These are phyloP conservation scores for Phytophthora syringae DNA, from an alignment of 352 stramenopile genomes.

Conservation along the genomic window DNA sequence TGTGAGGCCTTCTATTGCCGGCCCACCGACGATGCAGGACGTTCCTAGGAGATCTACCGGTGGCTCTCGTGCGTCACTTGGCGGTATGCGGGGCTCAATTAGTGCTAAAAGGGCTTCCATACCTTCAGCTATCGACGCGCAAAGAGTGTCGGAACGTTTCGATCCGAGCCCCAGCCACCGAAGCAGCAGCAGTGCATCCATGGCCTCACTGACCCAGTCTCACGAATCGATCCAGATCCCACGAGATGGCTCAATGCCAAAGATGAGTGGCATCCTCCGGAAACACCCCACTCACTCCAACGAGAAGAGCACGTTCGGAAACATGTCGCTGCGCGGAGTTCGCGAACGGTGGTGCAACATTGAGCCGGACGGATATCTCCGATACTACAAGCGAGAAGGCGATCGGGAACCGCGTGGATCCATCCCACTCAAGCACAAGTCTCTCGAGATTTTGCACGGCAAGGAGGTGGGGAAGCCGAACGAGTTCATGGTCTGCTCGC, in stretches of 20 bases:
- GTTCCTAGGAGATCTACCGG: slow-evolving; percentile 26
- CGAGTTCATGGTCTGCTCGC: slow-evolving; percentile 82
- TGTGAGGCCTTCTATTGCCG: slow-evolving; percentile 42
- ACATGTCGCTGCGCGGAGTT: slow-evolving; percentile 80
- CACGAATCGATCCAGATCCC: slow-evolving; percentile 54
- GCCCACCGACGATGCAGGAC: slow-evolving; percentile 30
- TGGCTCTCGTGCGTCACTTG: slow-evolving; percentile 46
- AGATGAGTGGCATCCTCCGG: slow-evolving; percentile 61
- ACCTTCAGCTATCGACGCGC: slow-evolving; percentile 8
- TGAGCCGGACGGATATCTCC: slow-evolving; percentile 63
- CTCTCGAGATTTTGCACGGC: slow-evolving; percentile 75
- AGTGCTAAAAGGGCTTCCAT: slow-evolving; percentile 26
- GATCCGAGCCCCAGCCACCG: slow-evolving; percentile 37
- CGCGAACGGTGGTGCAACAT: slow-evolving; percentile 80
- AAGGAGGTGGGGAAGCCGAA: slow-evolving; percentile 72
- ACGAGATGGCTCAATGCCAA: slow-evolving; percentile 43
- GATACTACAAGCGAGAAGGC: slow-evolving; percentile 85
- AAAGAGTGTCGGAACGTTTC: slow-evolving; percentile 40
- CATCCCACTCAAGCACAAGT: slow-evolving; percentile 69
- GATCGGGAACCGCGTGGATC: slow-evolving; percentile 73
- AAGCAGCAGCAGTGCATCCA: slow-evolving; percentile 68
- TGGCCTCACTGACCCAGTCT: slow-evolving; percentile 53
- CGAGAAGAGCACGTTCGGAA: slow-evolving; percentile 77
- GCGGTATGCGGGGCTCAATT: slow-evolving; percentile 31
- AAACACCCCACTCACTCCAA: slow-evolving; percentile 85